Base-by-base conservation (phyloP, 306 rosid genomes). In the Quercus robur region DNA sequence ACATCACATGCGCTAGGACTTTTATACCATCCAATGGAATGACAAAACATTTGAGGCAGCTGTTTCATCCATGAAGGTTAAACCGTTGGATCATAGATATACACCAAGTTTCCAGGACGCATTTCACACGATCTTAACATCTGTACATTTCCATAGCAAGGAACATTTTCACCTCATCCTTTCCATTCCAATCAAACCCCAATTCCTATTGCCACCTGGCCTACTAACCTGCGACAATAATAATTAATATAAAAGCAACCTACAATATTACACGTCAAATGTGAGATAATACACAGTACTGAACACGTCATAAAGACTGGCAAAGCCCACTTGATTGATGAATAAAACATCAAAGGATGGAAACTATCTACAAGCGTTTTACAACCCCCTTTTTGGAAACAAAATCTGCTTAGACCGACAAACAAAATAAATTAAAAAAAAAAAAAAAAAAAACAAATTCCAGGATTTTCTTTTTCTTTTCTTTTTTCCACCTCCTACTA, bases 401-500 rank as follows among this genome's bases (percentile, higher is more conserved):
- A 41, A 41, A 41, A 41, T 41, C 57, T 5, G 66, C 71, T 71
- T 12, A 78, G 68, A 61, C 61, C 46, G 46, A 41, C 46, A 41
- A 41, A 41, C 46, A 41, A 41, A 41, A 41, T 41, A 41, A 41
- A 41, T 41, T 38, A 5, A 7, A 41, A 8, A 73, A 77, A 59
- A 75, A 44, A 31, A 46, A 17, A 18, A 31, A 68, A 77, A 70
- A 78, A 71, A 51, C 58, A 70, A 75, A 49, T 18, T 64, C 23
- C 13, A 44, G 68, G 61, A 56, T 74, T 4, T 38, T 51, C 46
- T 3, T 51, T 56, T 56, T 33, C 71, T 75, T 75, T 77, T 35
- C 41, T 35, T 20, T 3, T 20, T 66, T 89, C 86, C 94, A 3
- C 92, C 94, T 84, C 94, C 88, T 83, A 58, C 72, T 70, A 77